phyloP scores from a whole-genome alignment of 1,284 basidiomycete genomes.

The Pseudozyma sp. region DNA sequence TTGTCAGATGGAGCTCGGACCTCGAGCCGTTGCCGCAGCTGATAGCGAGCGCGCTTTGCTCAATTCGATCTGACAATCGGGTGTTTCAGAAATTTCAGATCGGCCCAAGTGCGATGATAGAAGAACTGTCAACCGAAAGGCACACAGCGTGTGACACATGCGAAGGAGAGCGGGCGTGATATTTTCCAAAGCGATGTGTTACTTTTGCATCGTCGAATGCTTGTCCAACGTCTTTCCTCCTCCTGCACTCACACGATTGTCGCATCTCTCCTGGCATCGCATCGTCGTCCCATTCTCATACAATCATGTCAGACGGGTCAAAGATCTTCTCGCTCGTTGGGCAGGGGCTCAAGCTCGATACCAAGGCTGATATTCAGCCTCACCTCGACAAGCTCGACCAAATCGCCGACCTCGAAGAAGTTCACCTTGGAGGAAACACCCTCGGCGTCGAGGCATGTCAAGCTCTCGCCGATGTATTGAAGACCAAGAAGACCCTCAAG shows the following conservation, averaged over 20 bases:
- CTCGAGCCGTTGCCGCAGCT: conserved; percentile 36
- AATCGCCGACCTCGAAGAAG: conserved; percentile 79
- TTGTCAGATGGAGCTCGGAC: background rate
- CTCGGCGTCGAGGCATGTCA: conserved; percentile 90
- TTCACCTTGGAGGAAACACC: conserved; percentile 96
- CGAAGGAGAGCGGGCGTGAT: conserved; percentile 1
- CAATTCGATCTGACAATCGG: conserved; percentile 2
- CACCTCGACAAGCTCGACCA: conserved; percentile 74
- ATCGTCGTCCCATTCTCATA: background rate
- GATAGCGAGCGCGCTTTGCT: conserved; percentile 3
- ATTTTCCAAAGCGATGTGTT: conserved; percentile 7
- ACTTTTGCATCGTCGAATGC: conserved; percentile 8
- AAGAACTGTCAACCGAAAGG: conserved; percentile 9
- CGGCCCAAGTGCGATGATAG: background rate
- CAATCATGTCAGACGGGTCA: conserved; percentile 36
- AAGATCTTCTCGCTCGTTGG: conserved; percentile 56
- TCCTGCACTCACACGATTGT: background rate
- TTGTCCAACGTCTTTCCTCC: conserved; percentile 4
- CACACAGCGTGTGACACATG: too few species aligned
- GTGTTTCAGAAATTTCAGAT: background rate
- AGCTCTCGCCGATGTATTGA: conserved; percentile 84
- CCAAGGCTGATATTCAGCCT: conserved; percentile 81
- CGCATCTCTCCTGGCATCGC: background rate
- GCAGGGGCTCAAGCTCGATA: conserved; percentile 81
- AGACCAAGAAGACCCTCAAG: conserved; percentile 79